Conservation (phyloP, 164 flowering plant genomes). For the Protea cynaroides region DNA sequence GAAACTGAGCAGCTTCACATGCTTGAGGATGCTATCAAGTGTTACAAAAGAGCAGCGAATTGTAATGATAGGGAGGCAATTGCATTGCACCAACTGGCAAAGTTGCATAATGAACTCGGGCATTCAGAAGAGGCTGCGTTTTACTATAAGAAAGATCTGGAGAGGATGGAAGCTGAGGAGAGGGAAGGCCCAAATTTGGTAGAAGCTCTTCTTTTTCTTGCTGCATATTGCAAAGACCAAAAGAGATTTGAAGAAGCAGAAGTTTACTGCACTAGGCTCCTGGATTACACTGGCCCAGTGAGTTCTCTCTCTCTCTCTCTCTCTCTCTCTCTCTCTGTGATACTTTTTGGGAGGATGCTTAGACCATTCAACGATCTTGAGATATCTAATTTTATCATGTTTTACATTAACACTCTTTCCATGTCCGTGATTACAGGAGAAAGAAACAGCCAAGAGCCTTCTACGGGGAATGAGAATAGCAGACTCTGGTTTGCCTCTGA, state of each 20-base stretch:
- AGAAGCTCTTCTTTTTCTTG: constrained; percentile 82
- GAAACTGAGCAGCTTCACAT: constrained; percentile 81
- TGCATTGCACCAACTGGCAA: constrained; percentile 82
- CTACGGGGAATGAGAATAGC: constrained; percentile 61
- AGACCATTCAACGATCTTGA: not conserved
- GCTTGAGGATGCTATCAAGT: constrained; percentile 95
- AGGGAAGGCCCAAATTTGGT: constrained; percentile 92
- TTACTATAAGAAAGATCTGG: constrained; percentile 86
- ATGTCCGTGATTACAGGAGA: constrained; percentile 53
- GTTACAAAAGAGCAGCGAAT: constrained; percentile 75
- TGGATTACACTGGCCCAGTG: constrained; percentile 90
- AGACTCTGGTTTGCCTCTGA: constrained; percentile 48
- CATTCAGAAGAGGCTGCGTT: constrained; percentile 82
- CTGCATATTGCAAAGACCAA: constrained; percentile 49
- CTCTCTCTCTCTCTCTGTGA: too few species aligned
- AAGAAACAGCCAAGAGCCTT: constrained; percentile 83
- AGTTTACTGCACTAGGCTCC: constrained; percentile 80
- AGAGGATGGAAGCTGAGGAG: constrained; percentile 91
- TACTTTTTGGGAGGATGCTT: too few species aligned
- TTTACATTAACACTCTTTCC: constrained; percentile 5
- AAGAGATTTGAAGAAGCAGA: constrained; percentile 83
- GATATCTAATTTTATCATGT: not conserved
- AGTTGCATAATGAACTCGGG: constrained; percentile 71
- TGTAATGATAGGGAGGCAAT: constrained; percentile 90
- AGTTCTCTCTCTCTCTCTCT: constrained; percentile 26